A percentile compares a stretch with the other conserved stretches of the same genome.
Evolutionary conservation across 2,329 filamentous ascomycete genomes (phyloP).

Genomic region (Pezicula carpinea): DNA sequence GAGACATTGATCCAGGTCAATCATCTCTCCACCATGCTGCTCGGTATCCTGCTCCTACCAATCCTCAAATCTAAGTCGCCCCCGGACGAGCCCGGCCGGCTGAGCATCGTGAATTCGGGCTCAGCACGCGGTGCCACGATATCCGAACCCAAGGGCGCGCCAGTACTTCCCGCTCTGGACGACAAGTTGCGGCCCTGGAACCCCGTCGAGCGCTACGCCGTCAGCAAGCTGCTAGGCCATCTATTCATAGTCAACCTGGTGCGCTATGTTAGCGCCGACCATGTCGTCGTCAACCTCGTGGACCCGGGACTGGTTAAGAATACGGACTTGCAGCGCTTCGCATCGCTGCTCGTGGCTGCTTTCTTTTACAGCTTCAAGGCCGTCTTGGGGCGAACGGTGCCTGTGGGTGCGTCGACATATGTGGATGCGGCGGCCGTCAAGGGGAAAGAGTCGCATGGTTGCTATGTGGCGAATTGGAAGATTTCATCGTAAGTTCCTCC

Average conservation of each 20-base stretch:
- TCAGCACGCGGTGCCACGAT: conserved; percentile 22
- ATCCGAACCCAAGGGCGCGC: conserved; percentile 14
- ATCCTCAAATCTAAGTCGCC: conserved; percentile 17
- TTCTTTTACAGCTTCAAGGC: conserved; percentile 8
- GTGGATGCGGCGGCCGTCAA: conserved; percentile 41
- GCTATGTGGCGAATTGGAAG: conserved; percentile 35
- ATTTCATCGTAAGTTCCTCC: conserved; percentile 4
- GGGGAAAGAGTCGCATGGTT: conserved; percentile 45
- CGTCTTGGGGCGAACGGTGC: neutral
- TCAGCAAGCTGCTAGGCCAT: conserved; percentile 28
- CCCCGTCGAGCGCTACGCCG: conserved; percentile 20
- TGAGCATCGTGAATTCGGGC: conserved; percentile 27
- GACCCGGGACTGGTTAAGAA: conserved; percentile 31
- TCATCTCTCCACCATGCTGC: conserved; percentile 17
- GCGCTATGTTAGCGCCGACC: conserved; percentile 27
- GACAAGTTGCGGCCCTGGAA: conserved; percentile 15
- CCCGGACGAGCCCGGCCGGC: neutral
- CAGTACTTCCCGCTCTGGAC: too few species aligned
- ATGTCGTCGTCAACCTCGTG: conserved; percentile 32
- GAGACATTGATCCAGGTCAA: conserved; percentile 34
- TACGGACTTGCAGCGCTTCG: conserved; percentile 38
- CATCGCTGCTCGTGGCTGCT: too few species aligned
- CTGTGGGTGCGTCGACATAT: conserved; percentile 40
- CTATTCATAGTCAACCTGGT: conserved; percentile 34
- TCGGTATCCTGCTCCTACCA: conserved; percentile 13